Evolutionary conservation across 2,329 filamentous ascomycete genomes (phyloP), one percentile per base, ranked within the genome.

Genomic region (Clarireedia monteithiana): DNA sequence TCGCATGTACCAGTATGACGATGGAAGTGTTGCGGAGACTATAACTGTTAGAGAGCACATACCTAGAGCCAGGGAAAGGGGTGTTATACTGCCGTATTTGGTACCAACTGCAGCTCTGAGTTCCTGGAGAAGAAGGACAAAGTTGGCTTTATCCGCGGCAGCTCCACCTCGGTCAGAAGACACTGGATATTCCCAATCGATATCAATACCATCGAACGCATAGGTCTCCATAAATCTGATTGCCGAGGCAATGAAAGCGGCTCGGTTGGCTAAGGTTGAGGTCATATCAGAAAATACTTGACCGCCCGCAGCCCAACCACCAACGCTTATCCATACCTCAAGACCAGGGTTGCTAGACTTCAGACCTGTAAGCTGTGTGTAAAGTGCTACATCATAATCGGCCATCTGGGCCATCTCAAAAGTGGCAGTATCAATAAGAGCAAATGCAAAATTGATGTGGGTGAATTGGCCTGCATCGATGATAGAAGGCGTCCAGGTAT

Each of bases 101-200:
- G 55, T 39, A 2, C 30, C n/a, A 10, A 38, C 14, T 4, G 60
- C 2, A 63, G 17, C 46, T 60, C 62, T 45, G 61, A 62, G 44
- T 5, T 58, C 46, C 2, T 17, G 15, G n/a, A 70, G 4, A 60
- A 67, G 59, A 59, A 62, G 10, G 45, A 60, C 56, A 34, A 66
- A 70, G 56, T 74, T 72, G 0, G 56, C 58, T 40, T 59, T 67
- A 45, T 77, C 75, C 1, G 65, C 67, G 0, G 63, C 34, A 0
- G 55, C 59, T 1, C 76, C 76, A 6, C 64, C 63, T 5, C 73
- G 67, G 26, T 73, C 71, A 15, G 69, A 64, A 4, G 73, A 72
- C 5, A 15, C 47, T 14, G 47, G 47, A 49, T 49, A 49, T 20
- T 49, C 47, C 47, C 47, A 49, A 38, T 49, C 47, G 36, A 49